Evolutionary conservation across 148 eudicot genomes (phyloP).

Genomic region (Chenopodium suecicum): DNA sequence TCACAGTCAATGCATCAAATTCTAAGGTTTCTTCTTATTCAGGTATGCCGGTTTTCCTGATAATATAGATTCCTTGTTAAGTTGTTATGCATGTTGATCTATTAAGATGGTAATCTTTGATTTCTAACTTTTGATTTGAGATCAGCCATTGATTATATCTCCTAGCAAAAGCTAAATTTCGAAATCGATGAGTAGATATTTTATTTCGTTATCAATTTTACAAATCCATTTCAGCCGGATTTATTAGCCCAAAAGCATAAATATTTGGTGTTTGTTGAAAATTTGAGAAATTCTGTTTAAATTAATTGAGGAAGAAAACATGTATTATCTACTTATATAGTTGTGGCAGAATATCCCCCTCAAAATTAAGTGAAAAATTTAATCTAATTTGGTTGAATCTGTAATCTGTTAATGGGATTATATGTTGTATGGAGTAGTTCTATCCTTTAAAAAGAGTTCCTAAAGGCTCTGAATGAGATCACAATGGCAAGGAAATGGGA

Average conservation of each 20-base stretch:
- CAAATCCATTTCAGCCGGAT: too few species aligned
- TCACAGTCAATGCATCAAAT: slow-evolving; percentile 9
- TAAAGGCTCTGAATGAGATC: neutral
- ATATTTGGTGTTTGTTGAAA: too few species aligned
- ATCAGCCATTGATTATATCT: neutral
- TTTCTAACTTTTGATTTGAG: neutral
- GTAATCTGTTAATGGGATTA: neutral
- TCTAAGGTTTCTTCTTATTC: slow-evolving; percentile 12
- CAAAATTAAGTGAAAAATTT: too few species aligned
- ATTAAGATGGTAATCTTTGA: neutral
- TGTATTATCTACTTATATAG: too few species aligned
- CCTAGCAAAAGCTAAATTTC: neutral
- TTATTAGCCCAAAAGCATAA: too few species aligned
- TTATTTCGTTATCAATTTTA: too few species aligned
- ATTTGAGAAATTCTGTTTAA: too few species aligned
- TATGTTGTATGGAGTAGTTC: neutral
- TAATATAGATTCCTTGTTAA: neutral
- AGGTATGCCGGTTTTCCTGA: slow-evolving; percentile 5
- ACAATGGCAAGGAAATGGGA: neutral
- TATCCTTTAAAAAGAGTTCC: neutral
- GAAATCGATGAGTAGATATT: too few species aligned
- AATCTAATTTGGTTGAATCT: neutral
- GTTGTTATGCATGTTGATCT: neutral
- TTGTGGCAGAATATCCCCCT: too few species aligned
- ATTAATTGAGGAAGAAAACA: too few species aligned